Conservation (phyloP, 2,329 filamentous ascomycete genomes). For the Nemania sp. region DNA sequence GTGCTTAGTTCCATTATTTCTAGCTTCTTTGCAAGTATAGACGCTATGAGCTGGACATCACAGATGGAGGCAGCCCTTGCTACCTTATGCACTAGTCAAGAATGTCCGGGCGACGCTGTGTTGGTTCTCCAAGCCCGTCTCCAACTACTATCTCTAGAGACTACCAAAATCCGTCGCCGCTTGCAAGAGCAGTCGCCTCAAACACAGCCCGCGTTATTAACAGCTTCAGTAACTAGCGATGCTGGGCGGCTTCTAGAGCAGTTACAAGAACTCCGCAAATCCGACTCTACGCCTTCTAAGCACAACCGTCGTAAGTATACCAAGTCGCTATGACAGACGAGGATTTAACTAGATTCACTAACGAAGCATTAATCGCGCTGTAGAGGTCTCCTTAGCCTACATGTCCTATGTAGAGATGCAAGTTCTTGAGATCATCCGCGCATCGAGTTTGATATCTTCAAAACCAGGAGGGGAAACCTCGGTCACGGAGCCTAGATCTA, state of each 20-base stretch:
- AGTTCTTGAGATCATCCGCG: constrained; percentile 1
- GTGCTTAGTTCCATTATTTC: neutral
- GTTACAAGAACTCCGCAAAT: neutral
- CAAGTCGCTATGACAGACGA: neutral
- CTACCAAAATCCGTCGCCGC: neutral
- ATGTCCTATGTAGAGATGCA: neutral
- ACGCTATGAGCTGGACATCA: neutral
- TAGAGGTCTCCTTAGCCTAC: neutral
- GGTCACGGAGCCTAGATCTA: no score
- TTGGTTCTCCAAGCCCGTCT: neutral
- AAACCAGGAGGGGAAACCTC: no score
- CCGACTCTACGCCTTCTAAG: neutral
- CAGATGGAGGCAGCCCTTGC: neutral
- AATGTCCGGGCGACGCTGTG: neutral
- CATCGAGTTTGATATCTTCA: neutral
- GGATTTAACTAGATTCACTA: neutral
- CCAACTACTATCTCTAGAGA: neutral
- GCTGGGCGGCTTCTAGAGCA: neutral
- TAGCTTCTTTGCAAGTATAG: neutral
- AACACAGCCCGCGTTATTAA: neutral
- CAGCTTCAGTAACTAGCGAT: neutral
- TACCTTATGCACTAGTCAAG: neutral
- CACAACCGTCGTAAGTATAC: neutral
- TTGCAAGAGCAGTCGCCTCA: neutral
- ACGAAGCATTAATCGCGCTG: neutral